A percentile compares a stretch with the other conserved stretches of the same genome.
Conservation (phyloP, 768 basidiomycete species). For the Kwoniella bestiolae region DNA sequence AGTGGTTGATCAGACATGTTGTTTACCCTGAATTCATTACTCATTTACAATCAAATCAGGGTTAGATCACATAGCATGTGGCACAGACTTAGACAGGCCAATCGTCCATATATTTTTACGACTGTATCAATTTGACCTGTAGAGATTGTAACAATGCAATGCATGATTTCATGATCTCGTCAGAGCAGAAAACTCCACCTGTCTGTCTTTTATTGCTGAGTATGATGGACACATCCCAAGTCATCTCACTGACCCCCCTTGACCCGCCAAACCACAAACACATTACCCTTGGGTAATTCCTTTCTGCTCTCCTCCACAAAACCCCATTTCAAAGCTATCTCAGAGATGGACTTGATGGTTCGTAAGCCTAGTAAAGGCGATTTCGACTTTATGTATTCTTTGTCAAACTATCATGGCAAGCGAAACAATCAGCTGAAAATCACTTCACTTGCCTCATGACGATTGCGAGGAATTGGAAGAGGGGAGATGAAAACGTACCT, state of each 20-base stretch:
- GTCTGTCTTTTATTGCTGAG: no score
- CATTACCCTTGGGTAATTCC: conserved; percentile 45
- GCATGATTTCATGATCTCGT: background rate
- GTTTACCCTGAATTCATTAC: background rate
- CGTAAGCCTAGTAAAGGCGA: conserved; percentile 32
- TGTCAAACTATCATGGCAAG: conserved; percentile 37
- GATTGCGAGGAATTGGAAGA: background rate
- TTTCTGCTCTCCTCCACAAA: conserved; percentile 30
- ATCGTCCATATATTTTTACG: no score
- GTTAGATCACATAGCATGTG: background rate
- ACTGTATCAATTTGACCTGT: no score
- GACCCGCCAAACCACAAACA: conserved; percentile 42
- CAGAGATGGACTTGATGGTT: conserved; percentile 26
- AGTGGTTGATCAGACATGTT: background rate
- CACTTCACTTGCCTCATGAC: background rate
- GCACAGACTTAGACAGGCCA: no score
- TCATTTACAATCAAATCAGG: no score
- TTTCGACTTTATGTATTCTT: conserved; percentile 27
- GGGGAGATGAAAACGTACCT: conserved; percentile 24
- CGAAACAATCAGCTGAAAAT: background rate
- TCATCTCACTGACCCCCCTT: no score
- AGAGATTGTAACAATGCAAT: no score
- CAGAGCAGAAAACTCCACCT: no score
- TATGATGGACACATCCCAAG: no score
- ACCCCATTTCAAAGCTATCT: conserved; percentile 34